Percentiles rank a stretch among this genome's conserved stretches.
phyloP scores from a whole-genome alignment of 2,329 filamentous ascomycete genomes.

The Rhexocercosporidium sp. region DNA sequence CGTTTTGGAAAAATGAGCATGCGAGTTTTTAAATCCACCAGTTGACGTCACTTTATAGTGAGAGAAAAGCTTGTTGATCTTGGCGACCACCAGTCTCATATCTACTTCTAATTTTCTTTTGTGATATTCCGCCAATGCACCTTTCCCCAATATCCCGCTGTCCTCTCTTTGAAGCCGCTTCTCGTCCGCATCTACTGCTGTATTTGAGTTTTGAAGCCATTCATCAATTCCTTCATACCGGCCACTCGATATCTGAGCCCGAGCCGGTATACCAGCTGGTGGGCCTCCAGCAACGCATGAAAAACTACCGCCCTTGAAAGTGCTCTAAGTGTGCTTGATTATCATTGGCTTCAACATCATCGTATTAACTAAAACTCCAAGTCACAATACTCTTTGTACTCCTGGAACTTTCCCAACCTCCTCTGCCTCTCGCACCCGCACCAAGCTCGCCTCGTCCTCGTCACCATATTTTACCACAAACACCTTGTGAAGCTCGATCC shows the following conservation, averaged over 20 bases:
- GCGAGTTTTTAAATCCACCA: no score
- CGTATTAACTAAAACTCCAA: neutral
- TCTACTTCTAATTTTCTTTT: conserved; percentile 20
- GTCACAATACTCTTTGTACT: neutral
- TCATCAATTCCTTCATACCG: neutral
- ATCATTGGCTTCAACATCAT: conserved; percentile 10
- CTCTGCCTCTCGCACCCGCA: no score
- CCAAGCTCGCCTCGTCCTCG: no score
- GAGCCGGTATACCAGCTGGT: conserved; percentile 1
- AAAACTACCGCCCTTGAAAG: conserved; percentile 14
- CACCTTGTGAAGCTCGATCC: no score
- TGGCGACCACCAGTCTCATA: conserved; percentile 21
- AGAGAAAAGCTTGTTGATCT: no score
- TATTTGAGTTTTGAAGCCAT: conserved; percentile 11
- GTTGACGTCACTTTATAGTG: no score
- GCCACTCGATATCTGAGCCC: neutral
- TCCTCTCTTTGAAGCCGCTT: conserved; percentile 17
- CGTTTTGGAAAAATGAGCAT: no score
- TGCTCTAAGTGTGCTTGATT: conserved; percentile 13
- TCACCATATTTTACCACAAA: no score
- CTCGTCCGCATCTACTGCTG: conserved; percentile 20
- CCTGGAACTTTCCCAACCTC: no score
- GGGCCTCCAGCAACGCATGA: conserved; percentile 18
- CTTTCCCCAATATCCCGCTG: conserved; percentile 18
- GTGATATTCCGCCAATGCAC: conserved; percentile 1